A percentile compares a stretch with the other conserved stretches of the same genome.
phyloP scores from a whole-genome alignment of 768 basidiomycete genomes.

The Lactarius akahatsu region DNA sequence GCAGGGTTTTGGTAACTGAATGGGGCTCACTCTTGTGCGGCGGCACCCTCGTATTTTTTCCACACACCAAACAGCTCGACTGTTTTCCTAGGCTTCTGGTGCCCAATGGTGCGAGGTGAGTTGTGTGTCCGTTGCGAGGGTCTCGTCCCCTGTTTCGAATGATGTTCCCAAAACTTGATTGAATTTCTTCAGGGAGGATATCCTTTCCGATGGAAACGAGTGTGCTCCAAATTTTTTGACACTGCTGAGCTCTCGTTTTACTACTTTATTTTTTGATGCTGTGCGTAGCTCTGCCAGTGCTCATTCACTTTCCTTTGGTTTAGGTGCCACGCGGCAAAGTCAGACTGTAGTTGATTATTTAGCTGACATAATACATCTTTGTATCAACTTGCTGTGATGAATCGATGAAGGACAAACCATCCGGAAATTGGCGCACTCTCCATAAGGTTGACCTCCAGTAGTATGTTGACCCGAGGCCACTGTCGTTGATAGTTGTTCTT shows the following conservation, averaged over 20 bases:
- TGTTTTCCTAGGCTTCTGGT: slow-evolving; percentile 40
- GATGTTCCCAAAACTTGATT: slow-evolving; percentile 57
- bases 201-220: slow-evolving; percentile 46
- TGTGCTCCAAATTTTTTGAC: slow-evolving; percentile 74
- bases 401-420: slow-evolving; percentile 10
- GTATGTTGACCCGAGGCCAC: slow-evolving; percentile 1
- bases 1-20: slow-evolving; percentile 64
- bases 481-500: slow-evolving; percentile 12
- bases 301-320: slow-evolving; percentile 7
- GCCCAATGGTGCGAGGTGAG: slow-evolving; percentile 13
- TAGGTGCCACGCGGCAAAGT: neutral
- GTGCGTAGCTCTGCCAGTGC: neutral
- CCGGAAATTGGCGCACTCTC: slow-evolving; percentile 21
- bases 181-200: slow-evolving; percentile 96
- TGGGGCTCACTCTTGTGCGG: slow-evolving; percentile 88
- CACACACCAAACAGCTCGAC: slow-evolving; percentile 32
- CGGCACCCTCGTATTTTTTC: slow-evolving; percentile 63
- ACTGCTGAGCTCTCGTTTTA: slow-evolving; percentile 37
- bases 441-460: slow-evolving; percentile 21
- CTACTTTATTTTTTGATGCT: neutral
- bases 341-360: neutral
- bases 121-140: slow-evolving; percentile 8
- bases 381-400: neutral
- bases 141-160: slow-evolving; percentile 37
- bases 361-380: slow-evolving; percentile 18